Evolutionary conservation across 2,329 filamentous ascomycete genomes (phyloP).

Genomic region (Colletotrichum gigasporum): DNA sequence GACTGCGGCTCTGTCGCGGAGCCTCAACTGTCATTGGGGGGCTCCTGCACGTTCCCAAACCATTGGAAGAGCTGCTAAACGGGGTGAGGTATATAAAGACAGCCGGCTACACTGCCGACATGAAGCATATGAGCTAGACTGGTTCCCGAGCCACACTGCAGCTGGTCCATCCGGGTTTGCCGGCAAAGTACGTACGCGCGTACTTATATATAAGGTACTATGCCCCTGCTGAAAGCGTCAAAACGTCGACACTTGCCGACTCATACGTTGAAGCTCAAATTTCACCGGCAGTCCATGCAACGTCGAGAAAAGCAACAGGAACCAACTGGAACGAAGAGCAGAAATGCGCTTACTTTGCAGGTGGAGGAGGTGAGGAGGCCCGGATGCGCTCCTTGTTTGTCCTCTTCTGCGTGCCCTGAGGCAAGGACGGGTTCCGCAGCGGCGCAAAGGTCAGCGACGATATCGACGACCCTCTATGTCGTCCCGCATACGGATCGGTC

Average conservation of each 20-base stretch:
- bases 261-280: too few relatives aligned
- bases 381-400: conserved; percentile 53
- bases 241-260: neutral
- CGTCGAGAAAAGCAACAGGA: neutral
- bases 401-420: conserved; percentile 57
- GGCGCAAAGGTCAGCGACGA: conserved; percentile 58
- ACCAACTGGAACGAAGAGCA: conserved; percentile 3
- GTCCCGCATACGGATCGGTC: conserved; percentile 2
- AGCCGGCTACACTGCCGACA: too few relatives aligned
- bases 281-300: too few relatives aligned
- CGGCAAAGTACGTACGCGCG: neutral
- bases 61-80: conserved; percentile 9
- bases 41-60: neutral
- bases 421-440: conserved; percentile 54
- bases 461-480: conserved; percentile 51
- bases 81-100: neutral
- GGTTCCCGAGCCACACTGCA: conserved; percentile 3
- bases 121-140: conserved; percentile 1
- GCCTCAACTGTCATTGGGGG: neutral
- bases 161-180: neutral
- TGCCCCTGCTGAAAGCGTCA: neutral
- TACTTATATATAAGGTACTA: neutral
- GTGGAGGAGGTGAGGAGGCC: conserved; percentile 58
- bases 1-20: neutral
- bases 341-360: conserved; percentile 53